phyloP scores from a whole-genome alignment of 768 basidiomycete genomes.

The Hygrocybe punicea region DNA sequence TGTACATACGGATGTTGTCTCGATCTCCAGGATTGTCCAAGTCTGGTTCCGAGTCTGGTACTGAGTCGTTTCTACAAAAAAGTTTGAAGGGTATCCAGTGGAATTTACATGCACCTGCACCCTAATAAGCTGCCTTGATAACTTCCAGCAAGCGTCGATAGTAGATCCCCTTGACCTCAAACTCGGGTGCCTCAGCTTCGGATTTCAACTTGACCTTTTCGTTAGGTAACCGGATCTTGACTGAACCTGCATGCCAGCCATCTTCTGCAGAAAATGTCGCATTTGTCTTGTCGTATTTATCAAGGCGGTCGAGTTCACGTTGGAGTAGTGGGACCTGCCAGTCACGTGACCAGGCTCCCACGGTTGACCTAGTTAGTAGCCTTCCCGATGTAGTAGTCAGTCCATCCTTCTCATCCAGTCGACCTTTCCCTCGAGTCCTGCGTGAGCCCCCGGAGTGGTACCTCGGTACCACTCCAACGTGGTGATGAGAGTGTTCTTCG shows the following conservation, averaged over 20 bases:
- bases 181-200: conserved; percentile 13
- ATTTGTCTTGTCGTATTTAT: not conserved
- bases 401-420: too few relatives aligned
- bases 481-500: too few relatives aligned
- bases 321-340: too few relatives aligned
- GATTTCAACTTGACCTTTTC: conserved; percentile 13
- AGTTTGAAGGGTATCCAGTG: conserved; percentile 20
- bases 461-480: too few relatives aligned
- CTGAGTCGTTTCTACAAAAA: conserved; percentile 8
- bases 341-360: too few relatives aligned
- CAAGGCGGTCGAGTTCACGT: conserved; percentile 15
- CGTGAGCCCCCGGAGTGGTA: too few relatives aligned
- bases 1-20: conserved; percentile 9
- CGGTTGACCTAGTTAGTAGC: too few relatives aligned
- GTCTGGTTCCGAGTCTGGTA: not conserved
- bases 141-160: conserved; percentile 17
- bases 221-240: conserved; percentile 27
- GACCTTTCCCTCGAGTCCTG: too few relatives aligned
- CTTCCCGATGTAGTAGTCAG: too few relatives aligned
- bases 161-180: conserved; percentile 19
- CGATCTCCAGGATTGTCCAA: too few relatives aligned
- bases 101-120: not conserved
- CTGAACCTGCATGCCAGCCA: conserved; percentile 17
- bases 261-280: conserved; percentile 15
- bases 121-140: conserved; percentile 10